Base-by-base conservation (phyloP, 305 asterid species). In the Solanum hybrid region DNA sequence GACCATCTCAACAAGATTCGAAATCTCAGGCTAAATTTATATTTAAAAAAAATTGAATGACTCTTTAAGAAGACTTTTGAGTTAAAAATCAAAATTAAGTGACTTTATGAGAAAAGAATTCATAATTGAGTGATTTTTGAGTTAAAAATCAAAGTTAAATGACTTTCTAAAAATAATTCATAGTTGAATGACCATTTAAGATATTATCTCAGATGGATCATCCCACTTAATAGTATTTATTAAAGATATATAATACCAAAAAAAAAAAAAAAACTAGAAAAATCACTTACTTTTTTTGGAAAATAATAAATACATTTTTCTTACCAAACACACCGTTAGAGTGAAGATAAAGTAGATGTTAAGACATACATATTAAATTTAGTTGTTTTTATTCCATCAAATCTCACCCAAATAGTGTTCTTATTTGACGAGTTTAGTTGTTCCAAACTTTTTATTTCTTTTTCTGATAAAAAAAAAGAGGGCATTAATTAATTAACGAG, bases 71-170 rank as follows among this genome's bases (percentile, higher is more conserved):
- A 13, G 61, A 45, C 3, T 45, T 45, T 45, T 45, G 20, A 45
- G 20, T 45, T 45, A 45, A 45, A 45, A 13, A 45, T 41, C 0
- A 45, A 4, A 45, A 45, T 45, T 45, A 13, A 41, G 61, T 41
- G 20, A 45, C 8, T 45, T 45, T 45, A 0, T 15, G 65, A 5
- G 65, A 45, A 14, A 4, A 13, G 0, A 13, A 13, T 45, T 45
- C 7, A 45, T 45, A 13, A 14, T 45, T 13, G 6, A 45, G 68
- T 6, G 24, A 57, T 17, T 17, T 57, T 57, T 1, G 68, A 57
- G n/a, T 57, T 57, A 57, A 57, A 17, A 57, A 1, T 57, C 3
- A 15, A 57, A 17, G 4, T 57, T 1, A 17, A 57, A 0, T 57
- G 4, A 17, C 4, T 57, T 57, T 57, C 10, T 57, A 17, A 57